Evolutionary conservation across 176 grass and related monocot genomes (phyloP), one percentile per base, ranked within the genome.

Genomic region (Oryza longistaminata): DNA sequence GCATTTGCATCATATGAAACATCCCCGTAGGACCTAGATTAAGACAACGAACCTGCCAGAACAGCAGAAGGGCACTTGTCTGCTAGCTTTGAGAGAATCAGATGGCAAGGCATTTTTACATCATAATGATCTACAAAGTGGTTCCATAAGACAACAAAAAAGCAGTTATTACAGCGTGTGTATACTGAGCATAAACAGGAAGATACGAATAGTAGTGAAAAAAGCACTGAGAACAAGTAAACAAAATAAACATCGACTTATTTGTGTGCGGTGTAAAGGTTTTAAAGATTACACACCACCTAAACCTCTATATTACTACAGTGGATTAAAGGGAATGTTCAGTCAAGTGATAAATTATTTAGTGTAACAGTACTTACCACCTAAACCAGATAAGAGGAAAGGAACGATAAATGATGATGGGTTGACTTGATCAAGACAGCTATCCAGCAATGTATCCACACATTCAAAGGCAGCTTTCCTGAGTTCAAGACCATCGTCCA

Each of bases 31-130:
- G 9, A 12, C 37, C 25, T 68, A 39, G 3, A 74, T 73, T 49
- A 86, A 0, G 88, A 70, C 78, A 81, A 70, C 78, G 79, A 70
- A 99, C 97, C 97, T 79, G 93, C 91, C 86, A 96, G 88, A 66
- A 99, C 97, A 13, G 97, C 97, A 82, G 97, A 83, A 82, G 97
- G 97, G 61, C 97, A 99, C 83, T 99, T 99, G 88, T 99, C 93
- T 79, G 93, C 97, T 64, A 99, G 86, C 83, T 99, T 99, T 78
- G 97, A 99, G 43, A 99, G 93, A 88, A 99, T 99, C 66, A 99
- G 82, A 82, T 99, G 97, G 79, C 97, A 99, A 10, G 97, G 93
- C 97, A 99, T 99, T 64, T 99, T 96, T 52, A 99, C 97, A 83
- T 99, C 97, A 85, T 99, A 99, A 88, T 99, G 97, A 81, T 99